Evolutionary conservation across 2,329 filamentous ascomycete species (phyloP), one percentile per base, ranked within the genome.

Genomic region (Fusarium torulosum): DNA sequence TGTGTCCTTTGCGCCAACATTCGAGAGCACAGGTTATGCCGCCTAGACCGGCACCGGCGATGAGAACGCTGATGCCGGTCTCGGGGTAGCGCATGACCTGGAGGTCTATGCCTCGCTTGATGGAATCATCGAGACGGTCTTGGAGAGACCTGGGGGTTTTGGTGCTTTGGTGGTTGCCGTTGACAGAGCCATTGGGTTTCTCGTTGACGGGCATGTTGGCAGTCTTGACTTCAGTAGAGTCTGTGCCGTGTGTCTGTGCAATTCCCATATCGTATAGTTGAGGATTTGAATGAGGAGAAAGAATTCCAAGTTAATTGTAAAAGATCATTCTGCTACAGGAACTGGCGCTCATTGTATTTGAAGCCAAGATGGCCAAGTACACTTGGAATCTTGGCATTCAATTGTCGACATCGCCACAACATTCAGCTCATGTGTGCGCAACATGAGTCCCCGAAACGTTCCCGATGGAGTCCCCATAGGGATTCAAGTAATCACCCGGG

Each of bases 1-100:
- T 67, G 10, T 67, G 64, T 6, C 64, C 64, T 31, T 67, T 67
- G 6, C 64, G 64, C 64, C 64, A 67, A 4, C 64, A 67, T 29
- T 67, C 64, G 5, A 67, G 64, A 1, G 64, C 64, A 3, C 64
- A 67, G 0, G 64, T 65, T 0, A 67, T 44, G 0, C 63, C 64
- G 1, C 64, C 64, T 1, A 67, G 41, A 2, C 64, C 64, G 2
- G 64, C 64, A 11, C 64, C 64, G 0, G 64, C 59, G 4, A 67
- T 67, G 23, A 67, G 49, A 3, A 67, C 53, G 1, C 21, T 65
- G 19, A 67, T 68, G 0, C 64, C 64, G 0, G 64, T 67, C 5
- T 67, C 50, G 4, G 64, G 64, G 25, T 67, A 67, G 1, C 64
- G 64, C 46, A 67, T 67, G 20, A 67, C 63, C 6, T 67, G 54